Base-by-base conservation (phyloP, 768 basidiomycete genomes). In the Suillus luteus region DNA sequence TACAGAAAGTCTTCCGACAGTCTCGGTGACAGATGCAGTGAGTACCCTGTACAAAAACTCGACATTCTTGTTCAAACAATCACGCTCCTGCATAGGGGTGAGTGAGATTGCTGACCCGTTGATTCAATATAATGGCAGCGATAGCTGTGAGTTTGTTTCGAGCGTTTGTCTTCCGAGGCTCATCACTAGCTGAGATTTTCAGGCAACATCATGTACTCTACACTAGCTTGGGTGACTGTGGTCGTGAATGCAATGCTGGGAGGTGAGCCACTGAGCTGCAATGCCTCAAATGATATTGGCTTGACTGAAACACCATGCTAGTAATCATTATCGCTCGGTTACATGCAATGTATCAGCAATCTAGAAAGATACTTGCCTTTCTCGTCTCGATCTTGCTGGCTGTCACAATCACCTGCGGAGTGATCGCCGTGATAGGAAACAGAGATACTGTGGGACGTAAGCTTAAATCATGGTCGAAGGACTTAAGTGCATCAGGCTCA, bases 281-380 rank as follows among this genome's bases (percentile, higher is more conserved):
- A 35, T 35, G n/a, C 33, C 1, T 19, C 17, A 14, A n/a, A 12
- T n/a, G 54, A 35, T n/a, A 12, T 35, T 35, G 11, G 35, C 33
- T 35, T n/a, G 24, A 55, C 33, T 7, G 2, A 51, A 49, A 22
- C 10, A 27, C 27, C 12, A 55, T 55, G 33, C 33, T 35, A 35
- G 54, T n/a, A 19, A 35, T 55, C 54, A 55, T 55, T 1, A 35
- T 55, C 12, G 10, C 33, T 55, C 54, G 54, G 33, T n/a, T 55
- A n/a, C 33, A 55, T n/a, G 54, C 11, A 11, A 55, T 55, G 31
- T 55, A 55, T 35, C 54, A 55, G 33, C 54, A 35, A 55, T 55
- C 54, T 10, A 35, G 33, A 55, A 55, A 35, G 54, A 55, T 55
- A 6, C 54, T 55, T 27, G 33, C 31, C 54, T 55, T 55, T 55